phyloP scores from a whole-genome alignment of 768 basidiomycete species.

The Lentinula boryana region DNA sequence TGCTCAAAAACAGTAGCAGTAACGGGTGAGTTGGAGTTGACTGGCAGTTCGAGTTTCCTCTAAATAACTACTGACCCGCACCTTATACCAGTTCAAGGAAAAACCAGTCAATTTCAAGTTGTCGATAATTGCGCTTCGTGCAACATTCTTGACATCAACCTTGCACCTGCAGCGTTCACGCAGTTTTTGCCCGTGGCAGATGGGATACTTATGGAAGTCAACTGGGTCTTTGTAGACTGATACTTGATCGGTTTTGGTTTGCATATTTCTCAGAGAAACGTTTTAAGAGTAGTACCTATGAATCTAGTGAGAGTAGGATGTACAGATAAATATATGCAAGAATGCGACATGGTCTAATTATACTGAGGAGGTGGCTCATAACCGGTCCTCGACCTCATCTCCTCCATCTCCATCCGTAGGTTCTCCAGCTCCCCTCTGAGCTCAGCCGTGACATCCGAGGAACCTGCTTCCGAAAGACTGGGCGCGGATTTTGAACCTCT shows the following conservation, averaged over 20 bases:
- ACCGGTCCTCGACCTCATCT: constrained; percentile 6
- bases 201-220: neutral
- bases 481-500: neutral
- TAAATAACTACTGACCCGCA: neutral
- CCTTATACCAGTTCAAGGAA: neutral
- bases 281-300: too few species aligned
- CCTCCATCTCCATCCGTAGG: constrained; percentile 11
- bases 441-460: neutral
- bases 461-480: neutral
- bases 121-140: neutral
- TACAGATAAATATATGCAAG: neutral
- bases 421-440: constrained; percentile 10
- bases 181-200: neutral
- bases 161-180: neutral
- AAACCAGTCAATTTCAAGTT: neutral
- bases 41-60: neutral
- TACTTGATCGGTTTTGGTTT: too few species aligned
- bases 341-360: neutral
- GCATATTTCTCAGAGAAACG: too few species aligned
- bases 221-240: neutral
- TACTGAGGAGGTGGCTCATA: constrained; percentile 12
- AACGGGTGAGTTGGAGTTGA: neutral
- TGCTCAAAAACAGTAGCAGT: neutral
- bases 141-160: neutral
- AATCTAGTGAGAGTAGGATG: neutral